These are phyloP conservation scores for Silene coronaria DNA, from an alignment of 179 eudicot species.

Conservation along the genomic window DNA sequence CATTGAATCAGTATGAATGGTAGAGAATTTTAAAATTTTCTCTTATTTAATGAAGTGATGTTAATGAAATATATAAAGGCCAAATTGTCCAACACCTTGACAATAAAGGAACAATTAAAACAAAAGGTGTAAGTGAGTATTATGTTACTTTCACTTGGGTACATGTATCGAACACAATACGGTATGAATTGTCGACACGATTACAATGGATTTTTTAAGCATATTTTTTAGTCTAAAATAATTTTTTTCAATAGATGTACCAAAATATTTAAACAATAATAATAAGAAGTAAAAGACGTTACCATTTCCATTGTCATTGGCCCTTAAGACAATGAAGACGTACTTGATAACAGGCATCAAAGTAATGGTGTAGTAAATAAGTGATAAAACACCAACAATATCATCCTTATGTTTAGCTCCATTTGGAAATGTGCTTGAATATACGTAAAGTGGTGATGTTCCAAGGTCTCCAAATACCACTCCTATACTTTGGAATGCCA, in stretches of 20 bases:
- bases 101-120: neutral
- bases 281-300: too few species aligned
- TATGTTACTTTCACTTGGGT: too few species aligned
- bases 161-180: too few species aligned
- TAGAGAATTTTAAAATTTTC: neutral
- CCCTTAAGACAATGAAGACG: slow-evolving; percentile 61
- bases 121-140: too few species aligned
- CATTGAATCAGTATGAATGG: neutral
- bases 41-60: neutral
- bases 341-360: slow-evolving; percentile 64
- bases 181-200: too few species aligned
- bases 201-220: too few species aligned
- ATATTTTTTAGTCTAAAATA: too few species aligned
- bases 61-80: neutral
- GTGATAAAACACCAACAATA: slow-evolving; percentile 55
- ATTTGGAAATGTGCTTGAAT: slow-evolving; percentile 39
- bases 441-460: slow-evolving; percentile 80
- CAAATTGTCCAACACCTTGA: neutral
- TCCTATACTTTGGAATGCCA: slow-evolving; percentile 81
- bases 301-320: slow-evolving; percentile 87
- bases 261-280: too few species aligned
- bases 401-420: slow-evolving; percentile 61
- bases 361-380: slow-evolving; percentile 66
- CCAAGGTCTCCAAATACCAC: slow-evolving; percentile 79
- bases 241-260: too few species aligned